phyloP scores from a whole-genome alignment of 2,329 filamentous ascomycete genomes.

The Fusarium stilboides region DNA sequence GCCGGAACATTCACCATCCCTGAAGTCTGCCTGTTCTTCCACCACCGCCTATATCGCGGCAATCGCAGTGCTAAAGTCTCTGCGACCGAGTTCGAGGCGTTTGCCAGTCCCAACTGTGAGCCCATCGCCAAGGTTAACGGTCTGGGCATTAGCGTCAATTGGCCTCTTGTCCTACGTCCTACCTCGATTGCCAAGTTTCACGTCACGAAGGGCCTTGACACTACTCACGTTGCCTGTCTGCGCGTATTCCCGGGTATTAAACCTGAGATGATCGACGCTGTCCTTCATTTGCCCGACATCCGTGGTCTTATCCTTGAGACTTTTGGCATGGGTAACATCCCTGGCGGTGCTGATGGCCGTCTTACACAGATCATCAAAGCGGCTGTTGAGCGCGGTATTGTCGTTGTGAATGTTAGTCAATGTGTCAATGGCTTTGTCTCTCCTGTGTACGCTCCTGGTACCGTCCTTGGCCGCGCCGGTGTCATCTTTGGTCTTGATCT shows the following conservation, averaged over 20 bases:
- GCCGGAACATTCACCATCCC: constrained; percentile 94
- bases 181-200: constrained; percentile 81
- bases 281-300: constrained; percentile 82
- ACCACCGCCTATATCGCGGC: constrained; percentile 89
- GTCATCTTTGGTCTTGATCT: constrained; percentile 92
- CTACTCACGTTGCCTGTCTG: constrained; percentile 89
- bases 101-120: constrained; percentile 88
- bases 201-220: constrained; percentile 83
- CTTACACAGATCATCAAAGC: constrained; percentile 83
- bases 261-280: constrained; percentile 92
- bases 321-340: constrained; percentile 93
- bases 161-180: constrained; percentile 82
- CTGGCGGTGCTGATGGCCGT: constrained; percentile 83
- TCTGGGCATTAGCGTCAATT: constrained; percentile 84
- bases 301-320: constrained; percentile 90
- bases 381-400: constrained; percentile 84
- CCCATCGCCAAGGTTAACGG: constrained; percentile 87
- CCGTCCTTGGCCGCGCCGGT: constrained; percentile 84
- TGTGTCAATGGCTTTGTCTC: constrained; percentile 85
- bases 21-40: constrained; percentile 94
- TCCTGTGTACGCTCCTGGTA: constrained; percentile 83
- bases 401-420: constrained; percentile 93
- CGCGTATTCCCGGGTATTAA: constrained; percentile 94
- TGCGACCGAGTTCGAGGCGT: constrained; percentile 88
- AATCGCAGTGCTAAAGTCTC: constrained; percentile 92